These are phyloP conservation scores for Candida railenensis DNA, from an alignment of 805 yeast genomes.

Conservation along the genomic window DNA sequence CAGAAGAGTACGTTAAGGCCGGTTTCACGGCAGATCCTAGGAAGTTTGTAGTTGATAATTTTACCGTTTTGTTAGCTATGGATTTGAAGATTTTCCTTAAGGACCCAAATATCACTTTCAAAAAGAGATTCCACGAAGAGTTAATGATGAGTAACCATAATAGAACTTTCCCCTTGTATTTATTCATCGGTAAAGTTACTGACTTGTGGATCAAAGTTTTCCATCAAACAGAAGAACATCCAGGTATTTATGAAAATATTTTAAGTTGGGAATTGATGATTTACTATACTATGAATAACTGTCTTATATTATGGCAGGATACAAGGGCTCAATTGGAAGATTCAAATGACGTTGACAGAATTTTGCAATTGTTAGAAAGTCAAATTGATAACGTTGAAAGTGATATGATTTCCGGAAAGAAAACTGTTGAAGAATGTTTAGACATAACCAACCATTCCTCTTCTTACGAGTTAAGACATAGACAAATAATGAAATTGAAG, in stretches of 20 bases:
- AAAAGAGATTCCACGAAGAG: slow-evolving; percentile 62
- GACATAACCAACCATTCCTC: slow-evolving; percentile 38
- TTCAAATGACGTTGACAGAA: slow-evolving; percentile 49
- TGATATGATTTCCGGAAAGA: slow-evolving; percentile 16
- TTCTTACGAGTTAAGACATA: slow-evolving; percentile 51
- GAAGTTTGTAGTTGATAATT: slow-evolving; percentile 42
- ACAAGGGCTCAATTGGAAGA: slow-evolving; percentile 50
- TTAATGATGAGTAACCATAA: slow-evolving; percentile 56
- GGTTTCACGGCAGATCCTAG: slow-evolving; percentile 47
- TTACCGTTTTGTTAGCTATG: slow-evolving; percentile 50
- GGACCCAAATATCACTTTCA: slow-evolving; percentile 58
- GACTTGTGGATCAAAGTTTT: slow-evolving; percentile 36
- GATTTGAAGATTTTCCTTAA: slow-evolving; percentile 55
- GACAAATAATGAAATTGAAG: slow-evolving; percentile 50
- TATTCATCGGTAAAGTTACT: slow-evolving; percentile 34
- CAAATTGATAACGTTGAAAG: slow-evolving; percentile 28
- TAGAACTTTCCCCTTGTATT: slow-evolving; percentile 50
- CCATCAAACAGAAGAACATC: slow-evolving; percentile 27
- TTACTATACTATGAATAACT: slow-evolving; percentile 54
- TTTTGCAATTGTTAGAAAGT: slow-evolving; percentile 43
- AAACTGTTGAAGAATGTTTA: slow-evolving; percentile 45
- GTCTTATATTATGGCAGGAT: slow-evolving; percentile 63
- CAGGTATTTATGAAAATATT: slow-evolving; percentile 38
- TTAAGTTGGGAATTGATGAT: slow-evolving; percentile 56
- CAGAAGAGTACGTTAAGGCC: slow-evolving; percentile 45